Conservation (phyloP, 2,329 filamentous ascomycete species). For the Chrysoporthe puriensis region DNA sequence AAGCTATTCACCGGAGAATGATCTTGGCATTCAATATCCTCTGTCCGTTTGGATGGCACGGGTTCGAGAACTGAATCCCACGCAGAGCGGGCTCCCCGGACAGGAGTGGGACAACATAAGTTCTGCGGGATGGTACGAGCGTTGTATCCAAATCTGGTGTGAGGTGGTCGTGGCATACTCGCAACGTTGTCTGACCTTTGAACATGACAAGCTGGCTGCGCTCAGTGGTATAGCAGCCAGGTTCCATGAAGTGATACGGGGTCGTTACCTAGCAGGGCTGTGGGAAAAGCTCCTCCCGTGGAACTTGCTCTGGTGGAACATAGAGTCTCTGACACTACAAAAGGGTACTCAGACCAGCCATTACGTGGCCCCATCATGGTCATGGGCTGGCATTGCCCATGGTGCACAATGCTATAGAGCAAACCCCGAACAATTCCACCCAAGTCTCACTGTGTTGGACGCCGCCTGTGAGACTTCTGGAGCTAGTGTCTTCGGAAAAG, state of each 20-base stretch:
- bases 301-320: not conserved
- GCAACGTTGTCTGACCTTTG: not conserved
- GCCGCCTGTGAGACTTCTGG: not conserved
- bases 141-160: not conserved
- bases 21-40: not conserved
- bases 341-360: not conserved
- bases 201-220: not conserved
- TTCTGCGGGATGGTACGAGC: not conserved
- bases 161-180: not conserved
- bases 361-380: conserved; percentile 15
- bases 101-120: too few species aligned
- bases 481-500: not conserved
- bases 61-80: too few species aligned
- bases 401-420: not conserved
- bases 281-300: not conserved
- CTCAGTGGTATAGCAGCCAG: not conserved
- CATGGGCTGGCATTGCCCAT: conserved; percentile 8
- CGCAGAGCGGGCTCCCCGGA: not conserved
- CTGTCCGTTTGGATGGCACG: too few species aligned
- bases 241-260: not conserved
- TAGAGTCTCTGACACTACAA: too few species aligned
- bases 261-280: conserved; percentile 1
- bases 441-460: not conserved
- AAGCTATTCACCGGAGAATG: not conserved
- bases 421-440: too few species aligned